phyloP scores from a whole-genome alignment of 345 rosid genomes.

The Psidium friedrichsthalianum region DNA sequence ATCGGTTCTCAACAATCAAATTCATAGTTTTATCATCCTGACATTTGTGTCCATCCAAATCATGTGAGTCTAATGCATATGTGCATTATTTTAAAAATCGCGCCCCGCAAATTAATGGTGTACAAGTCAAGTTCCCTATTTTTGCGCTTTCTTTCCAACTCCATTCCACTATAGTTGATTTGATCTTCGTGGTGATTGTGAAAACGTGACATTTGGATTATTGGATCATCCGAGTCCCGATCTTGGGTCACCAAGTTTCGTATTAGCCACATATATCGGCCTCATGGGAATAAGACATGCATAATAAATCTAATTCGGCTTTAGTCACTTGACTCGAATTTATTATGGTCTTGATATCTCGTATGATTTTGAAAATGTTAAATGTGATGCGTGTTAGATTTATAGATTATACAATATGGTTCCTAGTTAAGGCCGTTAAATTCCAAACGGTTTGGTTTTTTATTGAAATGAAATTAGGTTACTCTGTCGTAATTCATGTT shows the following conservation, averaged over 20 bases:
- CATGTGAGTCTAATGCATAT: background rate
- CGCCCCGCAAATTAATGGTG: background rate
- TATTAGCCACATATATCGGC: background rate
- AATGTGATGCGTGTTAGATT: background rate
- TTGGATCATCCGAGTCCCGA: background rate
- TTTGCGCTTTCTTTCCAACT: too few species aligned
- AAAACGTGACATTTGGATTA: background rate
- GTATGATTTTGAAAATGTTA: background rate
- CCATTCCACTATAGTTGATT: too few species aligned
- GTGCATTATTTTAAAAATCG: background rate
- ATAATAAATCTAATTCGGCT: background rate
- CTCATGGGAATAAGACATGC: background rate
- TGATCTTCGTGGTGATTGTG: background rate
- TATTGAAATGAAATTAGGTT: background rate
- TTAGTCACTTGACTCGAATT: background rate
- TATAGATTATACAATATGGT: background rate
- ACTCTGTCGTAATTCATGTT: background rate
- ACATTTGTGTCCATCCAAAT: background rate
- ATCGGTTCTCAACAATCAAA: too few species aligned
- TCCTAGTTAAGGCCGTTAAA: background rate
- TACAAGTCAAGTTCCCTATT: rapidly evolving
- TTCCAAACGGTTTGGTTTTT: background rate
- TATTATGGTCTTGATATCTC: too few species aligned
- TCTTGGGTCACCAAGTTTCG: background rate
- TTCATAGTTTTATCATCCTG: too few species aligned